Base-by-base conservation (phyloP, 768 basidiomycete species). In the Suillus hirtellus region DNA sequence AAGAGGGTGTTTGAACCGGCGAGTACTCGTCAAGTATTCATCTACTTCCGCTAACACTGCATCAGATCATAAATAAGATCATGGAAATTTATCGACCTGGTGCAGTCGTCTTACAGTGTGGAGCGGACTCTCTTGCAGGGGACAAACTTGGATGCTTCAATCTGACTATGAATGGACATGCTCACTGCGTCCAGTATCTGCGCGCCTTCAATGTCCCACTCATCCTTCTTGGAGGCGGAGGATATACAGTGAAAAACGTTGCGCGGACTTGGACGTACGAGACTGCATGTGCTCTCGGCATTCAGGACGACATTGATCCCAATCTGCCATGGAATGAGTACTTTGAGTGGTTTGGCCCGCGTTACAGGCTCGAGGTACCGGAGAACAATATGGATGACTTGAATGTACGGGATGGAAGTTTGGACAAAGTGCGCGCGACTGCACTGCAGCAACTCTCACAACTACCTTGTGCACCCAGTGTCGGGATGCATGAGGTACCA, bases 141-240 rank as follows among this genome's bases (percentile, higher is more conserved):
- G 97, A 99, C 79, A 96, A 96, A 73, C 81, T 99, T 8, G 96
- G 96, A 3, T 93, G 93, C 67, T 95, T 99, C 82, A 99, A 99
- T 76, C 75, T 99, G 58, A 92, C 93, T 2, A 95, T 99, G 91
- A 82, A 93, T 59, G 96, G 96, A 0, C 97, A 99, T 74, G 93
- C 94, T 9, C 86, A 89, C 67, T 97, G 94, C 70, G 93, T 95
- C 21, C 85, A 89, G 65, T 98, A 91, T 72, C 81, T 99, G 60
- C 87, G 93, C 60, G 82, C 84, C 64, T 87, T 92, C 71, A 87
- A 90, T 66, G 79, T 97, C 40, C 96, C 96, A 0, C 81, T 96
- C 54, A 92, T 99, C 67, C 82, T 98, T 43, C 84, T 99, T 3
- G 96, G 96, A 35, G 96, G 96, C 2, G 96, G 96, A 17, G 96